A percentile compares a stretch with the other conserved stretches of the same genome.
These are phyloP conservation scores for Cyberlindnera suaveolens DNA, from an alignment of 805 yeast genomes.

Conservation along the genomic window DNA sequence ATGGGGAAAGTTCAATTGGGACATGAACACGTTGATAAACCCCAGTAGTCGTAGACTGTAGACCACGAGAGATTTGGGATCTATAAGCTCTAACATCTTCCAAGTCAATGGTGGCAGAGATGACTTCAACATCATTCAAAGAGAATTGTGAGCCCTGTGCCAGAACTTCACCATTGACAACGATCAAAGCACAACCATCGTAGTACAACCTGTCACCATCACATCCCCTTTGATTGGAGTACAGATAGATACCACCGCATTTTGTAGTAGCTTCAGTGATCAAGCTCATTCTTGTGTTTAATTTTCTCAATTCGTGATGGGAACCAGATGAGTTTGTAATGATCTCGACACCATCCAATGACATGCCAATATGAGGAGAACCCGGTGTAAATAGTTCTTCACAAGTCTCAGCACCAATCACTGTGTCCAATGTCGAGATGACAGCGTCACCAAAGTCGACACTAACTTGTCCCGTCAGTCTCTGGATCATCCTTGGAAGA, in stretches of 20 bases:
- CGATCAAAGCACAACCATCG: constrained; percentile 95
- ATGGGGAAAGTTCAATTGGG: constrained; percentile 61
- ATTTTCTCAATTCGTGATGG: constrained; percentile 93
- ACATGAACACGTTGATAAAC: constrained; percentile 48
- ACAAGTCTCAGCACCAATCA: constrained; percentile 96
- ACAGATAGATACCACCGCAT: constrained; percentile 93
- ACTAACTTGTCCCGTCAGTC: constrained; percentile 55
- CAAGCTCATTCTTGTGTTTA: constrained; percentile 76
- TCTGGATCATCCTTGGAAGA: constrained; percentile 65
- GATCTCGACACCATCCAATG: constrained; percentile 96
- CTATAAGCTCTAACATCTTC: constrained; percentile 87
- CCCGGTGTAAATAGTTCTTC: constrained; percentile 96
- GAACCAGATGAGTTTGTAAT: constrained; percentile 94
- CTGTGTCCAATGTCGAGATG: constrained; percentile 75
- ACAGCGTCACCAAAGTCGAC: constrained; percentile 91
- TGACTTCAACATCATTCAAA: constrained; percentile 85
- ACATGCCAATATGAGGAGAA: constrained; percentile 87
- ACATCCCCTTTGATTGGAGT: constrained; percentile 95
- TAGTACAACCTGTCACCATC: constrained; percentile 96
- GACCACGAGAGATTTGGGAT: constrained; percentile 52
- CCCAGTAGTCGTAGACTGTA: constrained; percentile 25
- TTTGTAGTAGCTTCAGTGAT: constrained; percentile 90
- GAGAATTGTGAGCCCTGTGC: constrained; percentile 94
- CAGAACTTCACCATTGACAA: constrained; percentile 83
- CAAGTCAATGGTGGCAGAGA: constrained; percentile 90